phyloP scores from a whole-genome alignment of 805 yeast genomes.

The Teunomyces aglyptinius region DNA sequence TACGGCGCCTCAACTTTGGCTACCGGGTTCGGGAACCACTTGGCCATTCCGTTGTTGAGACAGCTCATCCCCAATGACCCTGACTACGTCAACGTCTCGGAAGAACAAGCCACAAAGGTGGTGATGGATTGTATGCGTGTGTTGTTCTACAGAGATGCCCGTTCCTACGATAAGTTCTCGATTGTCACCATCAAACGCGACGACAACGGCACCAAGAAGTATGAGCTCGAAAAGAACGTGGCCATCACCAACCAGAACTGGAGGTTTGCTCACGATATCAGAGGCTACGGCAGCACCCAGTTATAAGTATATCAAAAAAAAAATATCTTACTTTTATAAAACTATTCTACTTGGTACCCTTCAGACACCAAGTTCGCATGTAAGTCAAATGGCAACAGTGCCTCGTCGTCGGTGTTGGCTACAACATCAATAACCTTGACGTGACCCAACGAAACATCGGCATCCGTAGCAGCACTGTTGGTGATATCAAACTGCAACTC shows the following conservation, averaged over 20 bases:
- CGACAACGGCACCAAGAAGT: constrained; percentile 42
- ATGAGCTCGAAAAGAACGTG: constrained; percentile 63
- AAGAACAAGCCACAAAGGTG: constrained; percentile 74
- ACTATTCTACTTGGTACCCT: constrained; percentile 45
- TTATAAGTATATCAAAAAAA: constrained; percentile 20
- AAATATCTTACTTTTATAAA: background rate
- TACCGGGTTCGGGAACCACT: constrained; percentile 94
- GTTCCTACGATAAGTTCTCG: constrained; percentile 84
- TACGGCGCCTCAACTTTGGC: constrained; percentile 87
- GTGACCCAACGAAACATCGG: constrained; percentile 55
- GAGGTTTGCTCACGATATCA: constrained; percentile 85
- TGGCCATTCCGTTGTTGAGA: constrained; percentile 90
- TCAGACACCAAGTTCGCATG: constrained; percentile 58
- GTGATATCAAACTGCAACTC: constrained; percentile 59
- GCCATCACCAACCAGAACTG: constrained; percentile 77
- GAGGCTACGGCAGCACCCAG: constrained; percentile 83
- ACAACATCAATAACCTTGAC: constrained; percentile 64
- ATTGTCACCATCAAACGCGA: constrained; percentile 63
- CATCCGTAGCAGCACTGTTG: constrained; percentile 41
- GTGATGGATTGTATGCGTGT: constrained; percentile 89
- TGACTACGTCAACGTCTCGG: constrained; percentile 66
- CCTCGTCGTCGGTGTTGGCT: constrained; percentile 47
- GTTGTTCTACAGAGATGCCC: constrained; percentile 92
- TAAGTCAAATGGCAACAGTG: constrained; percentile 68
- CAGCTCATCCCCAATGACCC: constrained; percentile 75